Evolutionary conservation across 306 rosid genomes (phyloP), one percentile per base, ranked within the genome.

Genomic region (Arachis stenosperma): DNA sequence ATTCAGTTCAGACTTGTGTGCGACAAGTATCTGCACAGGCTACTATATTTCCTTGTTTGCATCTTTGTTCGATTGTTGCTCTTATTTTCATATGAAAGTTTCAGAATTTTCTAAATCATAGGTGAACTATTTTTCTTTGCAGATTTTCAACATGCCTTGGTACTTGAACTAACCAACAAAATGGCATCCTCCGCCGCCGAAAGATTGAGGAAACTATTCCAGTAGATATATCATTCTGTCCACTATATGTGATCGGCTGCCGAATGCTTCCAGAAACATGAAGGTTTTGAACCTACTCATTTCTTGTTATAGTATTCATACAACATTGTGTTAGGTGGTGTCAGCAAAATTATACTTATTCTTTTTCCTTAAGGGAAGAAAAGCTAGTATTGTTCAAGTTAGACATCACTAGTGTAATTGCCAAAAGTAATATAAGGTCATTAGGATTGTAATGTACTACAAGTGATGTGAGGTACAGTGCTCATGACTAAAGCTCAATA

Each of bases 121-220:
- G 15, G 48, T 77, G 68, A 13, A 33, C 37, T 33, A 33, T 65
- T 70, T 75, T 68, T 67, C 6, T n/a, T 44, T 87, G 84, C 90
- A 95, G 99, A 95, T 85, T 95, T 84, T 71, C 83, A 72, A 48
- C 74, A 87, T 60, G 97, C 96, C 29, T 96, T 88, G 67, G 98
- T 95, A 33, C 99, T 95, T 39, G 99, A 95, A 85, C 99, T 97
- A 58, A 95, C 98, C 43, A 95, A 95, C 79, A 95, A 90, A 88
- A 86, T 96, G 85, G 99, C 99, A 55, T 73, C 98, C 5, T 8
- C 65, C 15, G 76, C 98, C 65, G 91, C 85, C 9, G 93, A 90
- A 41, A 88, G 85, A 63, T 83, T 95, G 80, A 85, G 88, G 90
- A 88, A 84, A 80, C 47, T 95, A 58, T 95, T 89, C 87, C 90